phyloP scores from a whole-genome alignment of 768 basidiomycete species.

The Chlorophyllum brunneum region DNA sequence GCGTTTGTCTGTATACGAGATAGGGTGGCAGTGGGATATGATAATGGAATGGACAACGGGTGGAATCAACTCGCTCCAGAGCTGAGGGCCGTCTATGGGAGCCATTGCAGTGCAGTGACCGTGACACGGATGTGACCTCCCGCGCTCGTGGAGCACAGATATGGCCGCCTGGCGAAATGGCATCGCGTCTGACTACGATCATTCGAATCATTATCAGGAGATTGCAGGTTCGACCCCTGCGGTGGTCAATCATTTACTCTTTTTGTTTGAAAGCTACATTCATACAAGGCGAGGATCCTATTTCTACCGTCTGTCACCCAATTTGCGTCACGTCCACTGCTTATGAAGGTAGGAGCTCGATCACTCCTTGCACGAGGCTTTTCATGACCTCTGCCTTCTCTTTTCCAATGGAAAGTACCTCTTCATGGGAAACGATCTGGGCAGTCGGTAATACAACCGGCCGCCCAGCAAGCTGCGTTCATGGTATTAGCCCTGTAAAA shows the following conservation, averaged over 20 bases:
- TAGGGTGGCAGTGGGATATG: too few relatives aligned
- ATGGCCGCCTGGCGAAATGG: slow-evolving; percentile 90
- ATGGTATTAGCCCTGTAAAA: not conserved
- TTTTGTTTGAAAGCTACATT: not conserved
- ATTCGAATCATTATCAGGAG: slow-evolving; percentile 64
- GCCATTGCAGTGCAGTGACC: too few relatives aligned
- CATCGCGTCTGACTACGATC: slow-evolving; percentile 90
- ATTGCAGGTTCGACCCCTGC: slow-evolving; percentile 93
- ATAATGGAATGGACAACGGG: too few relatives aligned
- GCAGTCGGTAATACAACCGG: slow-evolving; percentile 34
- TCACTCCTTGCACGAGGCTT: slow-evolving; percentile 61
- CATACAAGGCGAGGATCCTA: too few relatives aligned
- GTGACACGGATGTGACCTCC: not conserved
- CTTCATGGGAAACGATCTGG: slow-evolving; percentile 69
- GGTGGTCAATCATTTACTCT: slow-evolving; percentile 51
- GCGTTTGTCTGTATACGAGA: too few relatives aligned
- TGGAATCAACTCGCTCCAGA: too few relatives aligned
- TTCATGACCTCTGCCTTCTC: slow-evolving; percentile 72
- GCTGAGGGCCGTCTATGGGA: too few relatives aligned
- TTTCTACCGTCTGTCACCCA: too few relatives aligned
- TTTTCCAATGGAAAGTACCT: slow-evolving; percentile 65
- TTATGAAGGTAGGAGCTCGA: slow-evolving; percentile 27
- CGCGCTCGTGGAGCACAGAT: too few relatives aligned
- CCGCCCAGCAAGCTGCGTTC: slow-evolving; percentile 56
- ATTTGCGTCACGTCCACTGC: too few relatives aligned